Conservation (phyloP, 352 stramenopile species). For the Pythium chondricola region DNA sequence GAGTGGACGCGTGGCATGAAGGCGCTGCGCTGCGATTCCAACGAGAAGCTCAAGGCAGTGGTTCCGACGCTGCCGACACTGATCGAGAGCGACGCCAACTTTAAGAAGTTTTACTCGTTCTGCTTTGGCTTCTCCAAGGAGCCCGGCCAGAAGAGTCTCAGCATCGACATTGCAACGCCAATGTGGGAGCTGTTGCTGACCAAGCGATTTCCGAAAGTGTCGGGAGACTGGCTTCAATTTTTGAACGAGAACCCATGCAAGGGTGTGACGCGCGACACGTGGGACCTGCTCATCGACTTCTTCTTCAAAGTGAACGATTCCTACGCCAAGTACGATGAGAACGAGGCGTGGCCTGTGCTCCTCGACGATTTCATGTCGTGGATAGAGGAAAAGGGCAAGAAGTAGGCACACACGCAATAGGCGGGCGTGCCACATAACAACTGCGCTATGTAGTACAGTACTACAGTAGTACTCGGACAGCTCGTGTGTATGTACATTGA, state of each 20-base stretch:
- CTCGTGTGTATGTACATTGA: no score
- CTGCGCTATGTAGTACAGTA: constrained; percentile 18
- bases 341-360: constrained; percentile 85
- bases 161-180: constrained; percentile 76
- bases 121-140: constrained; percentile 88
- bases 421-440: neutral
- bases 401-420: constrained; percentile 31
- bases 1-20: constrained; percentile 81
- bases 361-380: constrained; percentile 88
- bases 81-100: constrained; percentile 44
- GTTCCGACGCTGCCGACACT: constrained; percentile 46
- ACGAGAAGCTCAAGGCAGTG: constrained; percentile 48
- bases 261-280: constrained; percentile 82
- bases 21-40: constrained; percentile 66
- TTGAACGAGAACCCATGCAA: constrained; percentile 71
- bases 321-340: constrained; percentile 85
- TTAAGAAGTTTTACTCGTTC: constrained; percentile 86
- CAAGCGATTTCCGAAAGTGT: constrained; percentile 59
- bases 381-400: constrained; percentile 57
- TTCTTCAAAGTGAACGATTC: constrained; percentile 74
- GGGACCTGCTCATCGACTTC: constrained; percentile 82
- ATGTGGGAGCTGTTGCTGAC: constrained; percentile 84
- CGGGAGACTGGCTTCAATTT: constrained; percentile 69
- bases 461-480: no score
- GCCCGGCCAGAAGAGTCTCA: constrained; percentile 79